Percentiles rank a stretch among this genome's conserved stretches.
phyloP scores from a whole-genome alignment of 2,329 filamentous ascomycete genomes.

The Pseudogymnoascus sp. region DNA sequence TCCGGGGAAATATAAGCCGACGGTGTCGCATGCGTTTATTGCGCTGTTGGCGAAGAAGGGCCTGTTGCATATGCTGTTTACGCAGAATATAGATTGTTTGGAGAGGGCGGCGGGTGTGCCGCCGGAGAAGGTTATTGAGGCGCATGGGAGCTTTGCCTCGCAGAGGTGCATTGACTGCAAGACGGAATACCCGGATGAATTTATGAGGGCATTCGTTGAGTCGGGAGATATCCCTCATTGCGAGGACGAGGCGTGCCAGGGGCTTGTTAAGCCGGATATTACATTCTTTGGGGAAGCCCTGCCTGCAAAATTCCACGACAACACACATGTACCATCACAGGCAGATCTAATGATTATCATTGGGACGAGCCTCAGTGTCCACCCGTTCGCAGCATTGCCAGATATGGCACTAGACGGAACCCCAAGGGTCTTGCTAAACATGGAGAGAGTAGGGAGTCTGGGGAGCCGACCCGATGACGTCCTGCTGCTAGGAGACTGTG shows the following conservation, averaged over 20 bases:
- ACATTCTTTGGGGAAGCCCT: conserved; percentile 75
- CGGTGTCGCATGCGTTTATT: conserved; percentile 84
- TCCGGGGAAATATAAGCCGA: conserved; percentile 81
- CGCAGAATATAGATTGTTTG: conserved; percentile 95
- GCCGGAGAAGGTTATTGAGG: conserved; percentile 74
- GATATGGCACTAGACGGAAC: conserved; percentile 50
- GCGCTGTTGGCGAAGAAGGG: conserved; percentile 71
- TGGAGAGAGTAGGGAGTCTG: conserved; percentile 71
- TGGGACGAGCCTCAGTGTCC: conserved; percentile 80
- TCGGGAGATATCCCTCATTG: conserved; percentile 66
- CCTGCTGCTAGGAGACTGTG: conserved; percentile 72
- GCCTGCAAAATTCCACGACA: conserved; percentile 57
- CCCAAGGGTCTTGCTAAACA: conserved; percentile 81
- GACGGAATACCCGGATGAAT: conserved; percentile 58
- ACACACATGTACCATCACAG: conserved; percentile 44
- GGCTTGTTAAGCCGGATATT: conserved; percentile 73
- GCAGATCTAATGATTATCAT: conserved; percentile 78
- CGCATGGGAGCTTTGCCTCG: conserved; percentile 87
- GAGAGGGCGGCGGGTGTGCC: conserved; percentile 83
- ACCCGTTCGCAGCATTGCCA: conserved; percentile 81
- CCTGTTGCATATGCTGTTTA: conserved; percentile 78
- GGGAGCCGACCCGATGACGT: conserved; percentile 79
- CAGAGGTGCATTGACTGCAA: conserved; percentile 91
- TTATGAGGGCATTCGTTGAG: conserved; percentile 64
- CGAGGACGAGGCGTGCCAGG: conserved; percentile 52